Percentiles rank a stretch among this genome's conserved stretches.
phyloP scores from a whole-genome alignment of 805 yeast genomes.

The Hanseniaspora singularis region DNA sequence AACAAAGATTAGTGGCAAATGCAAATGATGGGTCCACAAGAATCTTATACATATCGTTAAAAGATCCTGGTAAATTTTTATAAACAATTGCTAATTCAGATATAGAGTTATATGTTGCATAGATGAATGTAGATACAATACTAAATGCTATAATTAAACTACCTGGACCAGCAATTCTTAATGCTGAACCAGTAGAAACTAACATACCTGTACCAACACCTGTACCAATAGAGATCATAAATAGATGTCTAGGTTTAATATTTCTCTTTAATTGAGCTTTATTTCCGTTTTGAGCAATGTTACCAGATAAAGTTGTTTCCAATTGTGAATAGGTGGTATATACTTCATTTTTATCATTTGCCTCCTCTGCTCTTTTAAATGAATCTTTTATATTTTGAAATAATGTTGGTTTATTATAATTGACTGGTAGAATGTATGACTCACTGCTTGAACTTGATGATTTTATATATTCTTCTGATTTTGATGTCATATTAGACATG shows the following conservation, averaged over 20 bases:
- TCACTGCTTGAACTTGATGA: no score
- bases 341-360: constrained; percentile 18
- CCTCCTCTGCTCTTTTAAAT: constrained; percentile 23
- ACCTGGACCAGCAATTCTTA: constrained; percentile 37
- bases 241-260: constrained; percentile 38
- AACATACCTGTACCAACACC: constrained; percentile 70
- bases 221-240: constrained; percentile 72
- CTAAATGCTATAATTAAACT: constrained; percentile 44
- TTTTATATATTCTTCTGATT: no score
- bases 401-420: background rate
- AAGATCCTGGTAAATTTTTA: constrained; percentile 32
- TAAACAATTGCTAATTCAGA: constrained; percentile 38
- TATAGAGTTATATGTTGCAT: constrained; percentile 47
- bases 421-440: background rate
- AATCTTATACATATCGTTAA: constrained; percentile 30
- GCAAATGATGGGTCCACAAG: constrained; percentile 58
- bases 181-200: constrained; percentile 44
- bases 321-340: constrained; percentile 10
- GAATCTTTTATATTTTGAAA: constrained; percentile 20
- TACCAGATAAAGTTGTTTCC: background rate
- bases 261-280: constrained; percentile 26
- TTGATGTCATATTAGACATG: no score
- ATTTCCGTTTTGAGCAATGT: background rate
- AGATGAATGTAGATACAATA: constrained; percentile 46
- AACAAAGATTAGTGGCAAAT: constrained; percentile 63